phyloP scores from a whole-genome alignment of 2,329 filamentous ascomycete genomes.

The Aspergillus fumigatus region DNA sequence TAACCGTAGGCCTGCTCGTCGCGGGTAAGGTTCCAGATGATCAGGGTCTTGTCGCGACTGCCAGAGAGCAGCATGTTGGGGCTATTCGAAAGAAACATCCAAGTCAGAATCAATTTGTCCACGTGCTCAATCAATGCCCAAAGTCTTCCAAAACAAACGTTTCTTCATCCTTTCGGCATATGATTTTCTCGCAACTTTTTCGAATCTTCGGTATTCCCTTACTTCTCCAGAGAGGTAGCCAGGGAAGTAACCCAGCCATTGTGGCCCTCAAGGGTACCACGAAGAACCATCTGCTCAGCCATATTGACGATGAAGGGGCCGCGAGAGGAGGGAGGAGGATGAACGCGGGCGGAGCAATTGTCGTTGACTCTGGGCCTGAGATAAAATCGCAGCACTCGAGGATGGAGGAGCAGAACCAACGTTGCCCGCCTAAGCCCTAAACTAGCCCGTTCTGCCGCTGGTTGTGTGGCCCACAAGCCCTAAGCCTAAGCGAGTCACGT shows the following conservation, averaged over 20 bases:
- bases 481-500: slow-evolving; percentile 34
- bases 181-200: slow-evolving; percentile 9
- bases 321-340: slow-evolving; percentile 34
- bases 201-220: slow-evolving; percentile 39
- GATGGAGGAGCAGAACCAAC: slow-evolving; percentile 30
- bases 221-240: slow-evolving; percentile 99
- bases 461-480: slow-evolving; percentile 22
- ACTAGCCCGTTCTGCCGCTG: slow-evolving; percentile 23
- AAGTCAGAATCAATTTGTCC: slow-evolving; percentile 34
- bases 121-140: slow-evolving; percentile 16
- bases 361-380: slow-evolving; percentile 36
- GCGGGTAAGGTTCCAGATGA: slow-evolving; percentile 99
- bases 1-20: slow-evolving; percentile 98
- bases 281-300: slow-evolving; percentile 93
- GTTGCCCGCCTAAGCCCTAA: slow-evolving; percentile 37
- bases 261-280: slow-evolving; percentile 97
- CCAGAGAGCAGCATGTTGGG: slow-evolving; percentile 99
- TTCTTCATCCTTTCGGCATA: slow-evolving; percentile 6
- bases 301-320: slow-evolving; percentile 51
- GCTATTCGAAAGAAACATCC: slow-evolving; percentile 46
- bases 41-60: slow-evolving; percentile 96
- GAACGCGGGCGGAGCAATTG: slow-evolving; percentile 38
- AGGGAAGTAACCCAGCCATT: slow-evolving; percentile 99
- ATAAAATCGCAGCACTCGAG: slow-evolving; percentile 35
- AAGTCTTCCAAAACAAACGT: background rate